Evolutionary conservation across 176 grass and related monocot species (phyloP).

Genomic region (Oryza officinalis): DNA sequence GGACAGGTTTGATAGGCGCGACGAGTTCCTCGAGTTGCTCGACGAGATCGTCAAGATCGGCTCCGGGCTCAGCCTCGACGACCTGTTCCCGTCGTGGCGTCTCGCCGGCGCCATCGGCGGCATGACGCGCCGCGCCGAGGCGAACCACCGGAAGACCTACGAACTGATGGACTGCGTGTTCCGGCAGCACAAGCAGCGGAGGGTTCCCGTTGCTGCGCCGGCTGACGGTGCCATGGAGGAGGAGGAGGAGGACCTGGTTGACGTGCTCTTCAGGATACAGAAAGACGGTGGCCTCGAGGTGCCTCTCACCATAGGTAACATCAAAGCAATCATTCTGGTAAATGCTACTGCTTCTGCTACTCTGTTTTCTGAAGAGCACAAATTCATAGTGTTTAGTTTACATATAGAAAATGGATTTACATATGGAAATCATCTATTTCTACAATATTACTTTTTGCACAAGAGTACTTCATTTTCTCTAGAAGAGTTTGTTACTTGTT

Average conservation of each 20-base stretch:
- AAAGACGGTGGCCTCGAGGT: not conserved
- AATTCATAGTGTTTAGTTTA: too few relatives aligned
- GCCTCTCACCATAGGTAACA: not conserved
- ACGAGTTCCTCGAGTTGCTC: too few relatives aligned
- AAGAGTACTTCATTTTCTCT: too few relatives aligned
- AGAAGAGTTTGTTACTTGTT: too few relatives aligned
- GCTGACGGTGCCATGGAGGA: not conserved
- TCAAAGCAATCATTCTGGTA: not conserved
- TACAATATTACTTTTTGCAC: too few relatives aligned
- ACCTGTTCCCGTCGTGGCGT: slow-evolving; percentile 36
- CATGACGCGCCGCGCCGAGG: not conserved
- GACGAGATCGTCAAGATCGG: not conserved
- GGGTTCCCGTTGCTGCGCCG: not conserved
- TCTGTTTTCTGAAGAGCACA: too few relatives aligned
- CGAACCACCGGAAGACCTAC: not conserved
- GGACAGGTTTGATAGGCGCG: too few relatives aligned
- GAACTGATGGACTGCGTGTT: slow-evolving; percentile 16
- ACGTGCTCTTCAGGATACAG: slow-evolving; percentile 11
- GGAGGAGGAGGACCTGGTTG: not conserved
- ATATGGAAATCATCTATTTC: too few relatives aligned
- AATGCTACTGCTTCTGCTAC: not conserved
- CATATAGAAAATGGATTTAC: too few relatives aligned
- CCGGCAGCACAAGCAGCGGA: slow-evolving; percentile 7
- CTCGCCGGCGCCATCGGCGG: not conserved
- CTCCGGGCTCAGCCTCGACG: not conserved